Evolutionary conservation across 2,329 filamentous ascomycete species (phyloP), one percentile per base, ranked within the genome.

Genomic region (Arthrinium puccinioides): DNA sequence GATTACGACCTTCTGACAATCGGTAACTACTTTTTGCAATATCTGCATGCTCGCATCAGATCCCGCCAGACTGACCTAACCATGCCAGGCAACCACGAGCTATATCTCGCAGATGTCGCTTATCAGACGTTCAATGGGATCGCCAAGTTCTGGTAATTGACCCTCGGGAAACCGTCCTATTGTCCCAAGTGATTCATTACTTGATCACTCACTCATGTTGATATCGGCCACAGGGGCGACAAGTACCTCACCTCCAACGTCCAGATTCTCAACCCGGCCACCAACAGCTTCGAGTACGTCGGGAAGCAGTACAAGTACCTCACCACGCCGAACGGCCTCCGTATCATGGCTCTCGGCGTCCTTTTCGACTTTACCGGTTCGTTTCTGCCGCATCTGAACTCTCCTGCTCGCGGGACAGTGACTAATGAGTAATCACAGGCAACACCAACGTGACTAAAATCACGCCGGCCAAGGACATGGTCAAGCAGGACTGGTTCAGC

Each of bases 261-360:
- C 30, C 61, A 67, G 49, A 61, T 66, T 32, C 45, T 58, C 38
- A 63, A 67, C 44, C 52, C 53, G 21, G 42, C 54, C n/a, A 62
- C 62, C 5, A 52, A 53, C 15, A 39, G 57, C 37, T 67, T 57
- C 43, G 55, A 67, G 42, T 64, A 66, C 42, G 56, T 67, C 13
- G 65, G 65, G 20, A 60, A 59, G 41, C 64, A 61, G 21, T 60
- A 68, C 39, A 60, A 62, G 28, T 67, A 67, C 47, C 65, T 68
- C 40, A 98, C 90, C 5, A 88, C 89, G 67, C 87, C 94, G 47
- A 85, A 87, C 48, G 84, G 83, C 5, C 79, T 95, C 42, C 76
- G 84, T 11, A 78, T 98, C 41, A 68, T 94, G 34, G 86, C 90
- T 0, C 89, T 98, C 58, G 92, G 92, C 2, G 97, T 98, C 60